phyloP scores from a whole-genome alignment of 129 eudicot genomes.

The Tagetes erecta region DNA sequence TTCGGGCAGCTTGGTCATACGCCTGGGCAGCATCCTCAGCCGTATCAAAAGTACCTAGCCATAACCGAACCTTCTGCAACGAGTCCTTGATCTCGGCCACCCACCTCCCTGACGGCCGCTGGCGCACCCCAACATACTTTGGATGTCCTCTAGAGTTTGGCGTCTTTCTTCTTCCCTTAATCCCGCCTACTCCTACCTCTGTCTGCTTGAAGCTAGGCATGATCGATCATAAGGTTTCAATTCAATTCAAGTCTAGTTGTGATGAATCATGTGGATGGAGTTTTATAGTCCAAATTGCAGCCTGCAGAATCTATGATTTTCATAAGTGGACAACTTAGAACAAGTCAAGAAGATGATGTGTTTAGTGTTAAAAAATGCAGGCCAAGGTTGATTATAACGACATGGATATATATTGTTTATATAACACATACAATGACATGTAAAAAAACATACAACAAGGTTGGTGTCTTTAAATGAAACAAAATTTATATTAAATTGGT shows the following conservation, averaged over 20 bases:
- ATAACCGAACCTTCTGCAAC: conserved; percentile 44
- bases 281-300: conserved; percentile 20
- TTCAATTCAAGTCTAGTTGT: conserved; percentile 19
- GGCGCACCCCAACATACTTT: conserved; percentile 39
- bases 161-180: conserved; percentile 40
- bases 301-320: conserved; percentile 22
- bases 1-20: conserved; percentile 43
- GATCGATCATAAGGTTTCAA: neutral
- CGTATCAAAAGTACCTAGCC: conserved; percentile 48
- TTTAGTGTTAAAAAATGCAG: conserved; percentile 22
- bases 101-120: conserved; percentile 47
- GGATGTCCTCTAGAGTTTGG: conserved; percentile 47
- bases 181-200: neutral
- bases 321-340: conserved; percentile 29
- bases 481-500: neutral
- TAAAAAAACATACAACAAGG: conserved; percentile 21
- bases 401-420: conserved; percentile 13
- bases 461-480: neutral
- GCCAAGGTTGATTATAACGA: conserved; percentile 35
- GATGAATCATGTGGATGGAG: conserved; percentile 15
- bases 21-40: conserved; percentile 48
- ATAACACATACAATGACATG: conserved; percentile 26
- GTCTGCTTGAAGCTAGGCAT: conserved; percentile 29
- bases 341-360: conserved; percentile 24
- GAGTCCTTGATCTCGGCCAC: conserved; percentile 51